Conservation (phyloP, 2,329 filamentous ascomycete genomes). For the Venturia aucupariae region DNA sequence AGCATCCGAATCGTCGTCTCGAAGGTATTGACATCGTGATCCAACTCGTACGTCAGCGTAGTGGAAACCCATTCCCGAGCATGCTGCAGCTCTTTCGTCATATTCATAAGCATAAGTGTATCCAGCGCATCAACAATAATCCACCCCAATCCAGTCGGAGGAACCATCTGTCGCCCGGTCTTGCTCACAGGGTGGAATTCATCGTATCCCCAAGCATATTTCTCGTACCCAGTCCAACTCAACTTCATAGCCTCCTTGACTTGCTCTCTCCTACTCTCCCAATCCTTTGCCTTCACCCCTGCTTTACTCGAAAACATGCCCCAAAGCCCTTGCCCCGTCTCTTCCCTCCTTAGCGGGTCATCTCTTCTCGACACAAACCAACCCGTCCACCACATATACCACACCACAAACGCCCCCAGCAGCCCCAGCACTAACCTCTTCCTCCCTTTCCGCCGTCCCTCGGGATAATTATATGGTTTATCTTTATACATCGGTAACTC, state of each 20-base stretch:
- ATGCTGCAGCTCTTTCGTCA: constrained; percentile 73
- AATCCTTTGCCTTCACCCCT: constrained; percentile 47
- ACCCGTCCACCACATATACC: constrained; percentile 61
- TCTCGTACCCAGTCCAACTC: constrained; percentile 88
- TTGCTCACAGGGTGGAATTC: constrained; percentile 80
- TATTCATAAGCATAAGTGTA: constrained; percentile 97
- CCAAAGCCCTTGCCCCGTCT: constrained; percentile 8
- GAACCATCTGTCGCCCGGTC: constrained; percentile 71
- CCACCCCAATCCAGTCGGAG: constrained; percentile 79
- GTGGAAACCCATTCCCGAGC: constrained; percentile 83
- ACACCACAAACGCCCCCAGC: constrained; percentile 45
- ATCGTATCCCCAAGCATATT: constrained; percentile 89
- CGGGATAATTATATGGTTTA: constrained; percentile 73
- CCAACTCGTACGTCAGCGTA: constrained; percentile 74
- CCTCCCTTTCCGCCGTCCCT: constrained; percentile 49
- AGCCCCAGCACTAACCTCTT: constrained; percentile 53
- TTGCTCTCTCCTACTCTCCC: constrained; percentile 65
- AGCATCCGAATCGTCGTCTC: constrained; percentile 98
- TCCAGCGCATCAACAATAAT: constrained; percentile 95
- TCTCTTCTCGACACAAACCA: constrained; percentile 38
- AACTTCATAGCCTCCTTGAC: constrained; percentile 85
- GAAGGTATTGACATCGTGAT: constrained; percentile 95
- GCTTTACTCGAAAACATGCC: constrained; percentile 26
- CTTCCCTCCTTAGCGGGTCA: constrained; percentile 1
- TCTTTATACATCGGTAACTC: constrained; percentile 96